Base-by-base conservation (phyloP, 345 rosid genomes). In the Eucalyptus brandiana region DNA sequence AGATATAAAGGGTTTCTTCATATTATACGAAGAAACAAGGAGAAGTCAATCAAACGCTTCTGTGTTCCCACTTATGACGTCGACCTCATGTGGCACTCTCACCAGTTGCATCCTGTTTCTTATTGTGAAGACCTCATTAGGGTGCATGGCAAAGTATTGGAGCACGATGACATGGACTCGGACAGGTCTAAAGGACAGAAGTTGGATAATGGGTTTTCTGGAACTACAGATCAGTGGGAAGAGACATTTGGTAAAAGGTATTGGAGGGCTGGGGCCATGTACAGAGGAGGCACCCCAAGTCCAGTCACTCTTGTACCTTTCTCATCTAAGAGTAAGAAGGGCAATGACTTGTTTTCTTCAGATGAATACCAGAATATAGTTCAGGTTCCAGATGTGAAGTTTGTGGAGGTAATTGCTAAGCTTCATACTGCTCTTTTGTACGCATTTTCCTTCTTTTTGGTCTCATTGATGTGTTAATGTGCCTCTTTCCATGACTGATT, bases 31-130 rank as follows among this genome's bases (percentile, higher is more conserved):
- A 96, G 93, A 92, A 98, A 96, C 94, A 62, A 86, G 91, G 96
- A 97, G 93, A 94, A 88, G 86, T 97, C 97, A 50, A 67, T 95
- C 12, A 95, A 86, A 23, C 91, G 93, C 83, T 97, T 98, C 88
- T 94, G 96, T 89, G 99, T 98, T 88, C 99, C 99, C 21, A 98
- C 99, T 88, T 98, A 98, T 89, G 99, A 98, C 93, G 90, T 98
- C 88, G 99, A 98, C 93, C 97, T 97, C 87, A 96, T 98, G 56
- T 98, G 99, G 99, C 99, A 98, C 89, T 95, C 99, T 49, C 99
- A 98, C 90, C 99, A 98, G 92, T 90, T 98, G 93, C 97, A 97
- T 88, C 97, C 99, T 16, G 92, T 91, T 87, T 92, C 95, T 87
- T 98, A 98, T 93, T 94, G 95, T 89, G 91, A 93, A 88, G 97